Conservation (phyloP, 2,329 filamentous ascomycete genomes). For the Monilinia aucupariae region DNA sequence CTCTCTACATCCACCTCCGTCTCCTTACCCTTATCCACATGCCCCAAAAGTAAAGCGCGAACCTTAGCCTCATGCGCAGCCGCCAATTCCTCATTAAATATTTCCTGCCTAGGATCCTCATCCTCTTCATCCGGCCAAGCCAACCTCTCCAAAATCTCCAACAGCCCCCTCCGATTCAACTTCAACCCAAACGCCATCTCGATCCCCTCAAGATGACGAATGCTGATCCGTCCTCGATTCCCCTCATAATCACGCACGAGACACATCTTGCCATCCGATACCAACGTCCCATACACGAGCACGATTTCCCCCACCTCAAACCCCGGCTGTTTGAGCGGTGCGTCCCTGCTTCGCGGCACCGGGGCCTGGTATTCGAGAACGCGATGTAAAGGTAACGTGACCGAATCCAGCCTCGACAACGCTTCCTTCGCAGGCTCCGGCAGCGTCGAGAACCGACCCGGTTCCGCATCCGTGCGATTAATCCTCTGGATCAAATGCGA, state of each 20-base stretch:
- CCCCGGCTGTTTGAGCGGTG: neutral
- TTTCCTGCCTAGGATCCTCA: neutral
- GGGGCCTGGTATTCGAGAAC: neutral
- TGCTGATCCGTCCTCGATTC: neutral
- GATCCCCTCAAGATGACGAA: neutral
- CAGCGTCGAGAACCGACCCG: neutral
- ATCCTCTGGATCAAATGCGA: neutral
- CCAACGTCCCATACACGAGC: neutral
- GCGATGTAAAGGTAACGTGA: neutral
- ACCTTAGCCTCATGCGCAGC: too few species aligned
- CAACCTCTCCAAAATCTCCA: neutral
- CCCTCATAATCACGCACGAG: constrained; percentile 11
- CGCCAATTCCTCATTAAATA: neutral
- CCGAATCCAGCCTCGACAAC: neutral
- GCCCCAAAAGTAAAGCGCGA: too few species aligned
- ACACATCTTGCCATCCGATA: neutral
- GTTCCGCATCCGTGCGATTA: neutral
- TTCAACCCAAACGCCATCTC: constrained; percentile 4
- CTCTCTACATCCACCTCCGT: too few species aligned
- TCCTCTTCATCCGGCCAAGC: constrained; percentile 2
- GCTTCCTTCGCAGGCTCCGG: neutral
- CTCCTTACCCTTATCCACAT: neutral
- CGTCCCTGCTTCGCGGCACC: neutral
- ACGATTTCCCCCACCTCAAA: neutral
- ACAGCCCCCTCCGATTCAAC: neutral